phyloP scores from a whole-genome alignment of 1,284 basidiomycete species.

The Leccinum griseonigrum region DNA sequence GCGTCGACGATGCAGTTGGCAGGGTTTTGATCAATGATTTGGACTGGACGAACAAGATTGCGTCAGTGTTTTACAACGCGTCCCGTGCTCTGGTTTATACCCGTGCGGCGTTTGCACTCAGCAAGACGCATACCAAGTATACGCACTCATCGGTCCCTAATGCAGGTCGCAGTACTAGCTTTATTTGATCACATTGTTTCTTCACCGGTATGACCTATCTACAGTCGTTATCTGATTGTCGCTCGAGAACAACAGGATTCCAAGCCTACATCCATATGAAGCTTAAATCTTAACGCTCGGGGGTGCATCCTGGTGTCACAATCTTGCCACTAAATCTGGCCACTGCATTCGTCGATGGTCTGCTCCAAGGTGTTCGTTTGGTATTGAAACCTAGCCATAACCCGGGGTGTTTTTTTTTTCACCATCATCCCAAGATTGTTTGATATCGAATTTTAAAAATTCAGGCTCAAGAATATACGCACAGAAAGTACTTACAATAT shows the following conservation, averaged over 20 bases:
- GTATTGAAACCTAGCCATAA: not conserved
- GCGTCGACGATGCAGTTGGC: no score
- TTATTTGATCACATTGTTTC: not conserved
- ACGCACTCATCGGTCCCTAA: no score
- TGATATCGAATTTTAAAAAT: not conserved
- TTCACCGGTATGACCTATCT: not conserved
- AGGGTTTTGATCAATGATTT: no score
- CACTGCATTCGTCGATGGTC: not conserved
- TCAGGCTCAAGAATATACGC: not conserved
- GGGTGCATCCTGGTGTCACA: not conserved
- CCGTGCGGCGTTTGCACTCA: no score
- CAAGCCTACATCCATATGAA: not conserved
- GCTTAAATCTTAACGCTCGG: not conserved
- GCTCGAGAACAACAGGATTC: not conserved
- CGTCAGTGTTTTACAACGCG: no score
- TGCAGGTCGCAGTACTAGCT: no score
- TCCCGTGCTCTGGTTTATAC: no score
- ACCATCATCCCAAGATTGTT: no score
- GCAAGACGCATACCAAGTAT: no score
- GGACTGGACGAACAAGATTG: no score
- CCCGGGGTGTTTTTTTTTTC: no score
- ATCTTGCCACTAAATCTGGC: not conserved
- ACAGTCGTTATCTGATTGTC: not conserved
- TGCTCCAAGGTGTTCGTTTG: not conserved
- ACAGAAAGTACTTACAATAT: not conserved